A percentile compares a stretch with the other conserved stretches of the same genome.
phyloP scores from a whole-genome alignment of 768 basidiomycete genomes.

The Podaxis sp. region DNA sequence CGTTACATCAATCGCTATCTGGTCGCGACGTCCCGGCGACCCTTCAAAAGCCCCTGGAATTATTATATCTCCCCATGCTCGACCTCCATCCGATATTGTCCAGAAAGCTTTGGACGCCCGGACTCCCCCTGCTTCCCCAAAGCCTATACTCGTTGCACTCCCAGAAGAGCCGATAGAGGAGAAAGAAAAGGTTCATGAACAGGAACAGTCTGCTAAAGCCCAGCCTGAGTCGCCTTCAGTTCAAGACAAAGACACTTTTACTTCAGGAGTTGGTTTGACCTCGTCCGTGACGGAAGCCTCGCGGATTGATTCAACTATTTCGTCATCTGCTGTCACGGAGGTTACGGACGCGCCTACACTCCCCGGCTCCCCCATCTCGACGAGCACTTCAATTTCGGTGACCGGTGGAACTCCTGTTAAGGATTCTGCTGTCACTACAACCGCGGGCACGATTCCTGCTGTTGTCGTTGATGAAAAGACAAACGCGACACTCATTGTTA shows the following conservation, averaged over 20 bases:
- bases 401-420: slow-evolving; percentile 28
- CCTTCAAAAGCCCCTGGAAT: slow-evolving; percentile 66
- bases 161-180: slow-evolving; percentile 6
- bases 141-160: slow-evolving; percentile 12
- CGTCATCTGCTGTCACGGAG: slow-evolving; percentile 52
- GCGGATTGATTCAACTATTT: slow-evolving; percentile 32
- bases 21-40: slow-evolving; percentile 69
- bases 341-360: slow-evolving; percentile 50
- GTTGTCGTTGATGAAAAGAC: slow-evolving; percentile 11
- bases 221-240: not conserved
- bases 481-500: not conserved
- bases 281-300: not conserved
- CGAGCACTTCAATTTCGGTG: slow-evolving; percentile 57
- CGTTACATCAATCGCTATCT: slow-evolving; percentile 53
- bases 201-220: not conserved
- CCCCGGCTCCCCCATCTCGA: slow-evolving; percentile 59
- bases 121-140: slow-evolving; percentile 50
- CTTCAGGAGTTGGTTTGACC: not conserved
- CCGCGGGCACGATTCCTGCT: slow-evolving; percentile 3
- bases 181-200: not conserved
- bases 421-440: slow-evolving; percentile 16
- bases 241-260: slow-evolving; percentile 5
- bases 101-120: slow-evolving; percentile 51
- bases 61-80: slow-evolving; percentile 65
- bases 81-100: slow-evolving; percentile 60